A percentile compares a stretch with the other conserved stretches of the same genome.
Conservation (phyloP, 1,284 basidiomycete genomes). For the Anthracocystis walkeri region DNA sequence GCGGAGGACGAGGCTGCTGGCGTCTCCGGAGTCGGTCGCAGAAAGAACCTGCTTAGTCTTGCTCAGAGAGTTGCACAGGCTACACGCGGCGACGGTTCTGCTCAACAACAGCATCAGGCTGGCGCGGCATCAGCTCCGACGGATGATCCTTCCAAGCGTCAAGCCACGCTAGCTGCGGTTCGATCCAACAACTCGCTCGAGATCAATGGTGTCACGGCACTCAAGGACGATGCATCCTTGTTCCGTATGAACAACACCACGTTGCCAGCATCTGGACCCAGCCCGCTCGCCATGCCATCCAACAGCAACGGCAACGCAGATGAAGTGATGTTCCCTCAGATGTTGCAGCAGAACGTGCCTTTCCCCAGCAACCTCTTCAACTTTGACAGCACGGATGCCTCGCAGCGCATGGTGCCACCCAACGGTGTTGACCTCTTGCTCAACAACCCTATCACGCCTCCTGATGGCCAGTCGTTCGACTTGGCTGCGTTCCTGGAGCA, state of each 20-base stretch:
- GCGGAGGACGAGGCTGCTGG: conserved; percentile 24
- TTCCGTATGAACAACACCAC: conserved; percentile 40
- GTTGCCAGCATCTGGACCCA: conserved; percentile 27
- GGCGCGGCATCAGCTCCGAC: conserved; percentile 6
- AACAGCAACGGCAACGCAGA: conserved; percentile 8
- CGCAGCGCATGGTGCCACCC: conserved; percentile 39
- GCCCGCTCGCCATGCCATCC: conserved; percentile 13
- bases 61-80: conserved; percentile 60
- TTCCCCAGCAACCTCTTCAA: conserved; percentile 38
- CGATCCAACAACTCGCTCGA: conserved; percentile 27
- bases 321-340: conserved; percentile 43
- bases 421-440: conserved; percentile 50
- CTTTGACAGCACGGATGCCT: conserved; percentile 21
- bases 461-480: conserved; percentile 53
- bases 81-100: conserved; percentile 28
- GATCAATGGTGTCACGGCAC: conserved; percentile 40
- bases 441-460: conserved; percentile 48
- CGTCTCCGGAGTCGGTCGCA: conserved; percentile 20
- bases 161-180: conserved; percentile 37
- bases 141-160: conserved; percentile 39
- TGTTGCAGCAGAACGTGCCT: conserved; percentile 32
- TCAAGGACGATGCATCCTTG: conserved; percentile 43
- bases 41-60: conserved; percentile 59
- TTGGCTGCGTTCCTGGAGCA: conserved; percentile 55
- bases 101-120: conserved; percentile 18